These are phyloP conservation scores for Suillus subluteus DNA, from an alignment of 768 basidiomycete genomes.

Conservation along the genomic window DNA sequence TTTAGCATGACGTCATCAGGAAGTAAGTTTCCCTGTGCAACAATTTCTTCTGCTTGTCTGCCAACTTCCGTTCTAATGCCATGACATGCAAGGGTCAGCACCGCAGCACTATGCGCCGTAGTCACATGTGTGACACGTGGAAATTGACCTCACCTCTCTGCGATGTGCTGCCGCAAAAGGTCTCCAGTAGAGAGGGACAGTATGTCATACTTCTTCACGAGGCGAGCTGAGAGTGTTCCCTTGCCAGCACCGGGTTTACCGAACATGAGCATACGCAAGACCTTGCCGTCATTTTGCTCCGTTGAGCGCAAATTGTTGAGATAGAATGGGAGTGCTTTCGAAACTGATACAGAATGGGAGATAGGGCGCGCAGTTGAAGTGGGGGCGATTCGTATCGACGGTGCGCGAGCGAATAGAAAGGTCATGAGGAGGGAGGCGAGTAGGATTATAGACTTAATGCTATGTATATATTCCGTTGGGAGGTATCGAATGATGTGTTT, in stretches of 20 bases:
- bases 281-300: slow-evolving; percentile 25
- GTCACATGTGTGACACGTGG: background rate
- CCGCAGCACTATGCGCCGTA: background rate
- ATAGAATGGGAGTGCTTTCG: slow-evolving; percentile 54
- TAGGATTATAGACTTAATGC: background rate
- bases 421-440: slow-evolving; percentile 19
- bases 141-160: slow-evolving; percentile 48
- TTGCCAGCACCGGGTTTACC: slow-evolving; percentile 77
- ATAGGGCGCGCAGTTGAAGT: slow-evolving; percentile 27
- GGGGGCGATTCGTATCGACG: slow-evolving; percentile 17
- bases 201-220: slow-evolving; percentile 83
- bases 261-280: slow-evolving; percentile 57
- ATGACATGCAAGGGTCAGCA: background rate
- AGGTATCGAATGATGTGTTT: slow-evolving; percentile 20
- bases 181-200: slow-evolving; percentile 83
- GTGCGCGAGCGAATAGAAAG: slow-evolving; percentile 16
- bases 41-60: slow-evolving; percentile 71
- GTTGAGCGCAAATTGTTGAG: slow-evolving; percentile 44
- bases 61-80: slow-evolving; percentile 67
- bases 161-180: slow-evolving; percentile 82
- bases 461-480: slow-evolving; percentile 23
- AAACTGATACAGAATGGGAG: slow-evolving; percentile 33
- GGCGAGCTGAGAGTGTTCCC: slow-evolving; percentile 77
- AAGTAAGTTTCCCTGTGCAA: slow-evolving; percentile 76
- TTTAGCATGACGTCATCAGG: slow-evolving; percentile 82